Percentiles rank a stretch among this genome's conserved stretches.
These are phyloP conservation scores for Triangularia verruculosa DNA, from an alignment of 2,329 filamentous ascomycete species.

Conservation along the genomic window DNA sequence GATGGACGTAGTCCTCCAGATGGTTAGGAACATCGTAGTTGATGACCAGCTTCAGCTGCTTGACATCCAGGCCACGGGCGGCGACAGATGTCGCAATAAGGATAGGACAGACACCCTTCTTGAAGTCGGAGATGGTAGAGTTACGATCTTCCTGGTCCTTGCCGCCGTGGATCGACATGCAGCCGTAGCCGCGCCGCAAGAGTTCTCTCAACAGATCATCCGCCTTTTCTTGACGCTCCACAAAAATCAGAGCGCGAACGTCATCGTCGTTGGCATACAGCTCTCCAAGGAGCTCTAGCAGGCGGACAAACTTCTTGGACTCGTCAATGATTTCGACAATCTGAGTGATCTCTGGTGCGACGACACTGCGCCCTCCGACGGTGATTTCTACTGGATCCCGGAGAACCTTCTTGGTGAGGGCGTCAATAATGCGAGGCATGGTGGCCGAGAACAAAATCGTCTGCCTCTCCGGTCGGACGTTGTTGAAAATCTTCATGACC, in stretches of 20 bases:
- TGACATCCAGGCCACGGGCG: constrained; percentile 91
- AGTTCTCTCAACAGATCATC: constrained; percentile 76
- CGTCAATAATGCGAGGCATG: constrained; percentile 90
- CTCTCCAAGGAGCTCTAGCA: constrained; percentile 83
- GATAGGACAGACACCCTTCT: constrained; percentile 83
- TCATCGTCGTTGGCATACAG: constrained; percentile 86
- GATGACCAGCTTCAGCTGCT: constrained; percentile 91
- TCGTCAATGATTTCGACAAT: constrained; percentile 85
- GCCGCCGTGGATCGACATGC: constrained; percentile 90
- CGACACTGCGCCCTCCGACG: constrained; percentile 83
- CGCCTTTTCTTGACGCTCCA: constrained; percentile 86
- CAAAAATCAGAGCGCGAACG: constrained; percentile 84
- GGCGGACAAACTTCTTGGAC: constrained; percentile 75
- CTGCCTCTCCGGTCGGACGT: constrained; percentile 87
- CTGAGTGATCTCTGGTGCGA: constrained; percentile 89
- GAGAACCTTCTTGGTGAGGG: constrained; percentile 82
- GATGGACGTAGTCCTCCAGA: constrained; percentile 93
- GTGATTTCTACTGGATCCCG: constrained; percentile 85
- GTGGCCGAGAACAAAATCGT: constrained; percentile 96
- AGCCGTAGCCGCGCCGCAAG: constrained; percentile 81
- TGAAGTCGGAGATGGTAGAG: constrained; percentile 90
- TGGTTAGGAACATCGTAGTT: constrained; percentile 95
- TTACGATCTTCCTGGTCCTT: constrained; percentile 93
- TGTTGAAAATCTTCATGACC: constrained; percentile 92
- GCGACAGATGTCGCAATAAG: constrained; percentile 94